These are phyloP conservation scores for Alternaria brassicicola DNA, from an alignment of 2,329 filamentous ascomycete species.

Conservation along the genomic window DNA sequence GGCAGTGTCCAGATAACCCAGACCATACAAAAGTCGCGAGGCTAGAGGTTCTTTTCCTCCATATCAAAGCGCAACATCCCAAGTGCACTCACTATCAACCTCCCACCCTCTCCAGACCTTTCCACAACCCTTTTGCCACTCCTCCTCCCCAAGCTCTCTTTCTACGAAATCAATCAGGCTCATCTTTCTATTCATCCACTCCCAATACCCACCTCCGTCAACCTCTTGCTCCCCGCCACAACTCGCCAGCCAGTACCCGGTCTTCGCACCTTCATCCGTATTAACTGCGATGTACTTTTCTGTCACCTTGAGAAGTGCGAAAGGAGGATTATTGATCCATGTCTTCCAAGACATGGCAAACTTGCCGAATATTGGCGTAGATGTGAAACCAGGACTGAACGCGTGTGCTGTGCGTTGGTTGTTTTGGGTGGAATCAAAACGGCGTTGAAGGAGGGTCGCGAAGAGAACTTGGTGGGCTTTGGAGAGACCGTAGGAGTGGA, in stretches of 20 bases:
- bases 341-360: constrained; percentile 13
- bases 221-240: constrained; percentile 5
- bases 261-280: constrained; percentile 21
- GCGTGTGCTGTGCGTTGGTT: constrained; percentile 10
- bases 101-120: constrained; percentile 20
- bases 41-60: neutral
- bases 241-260: constrained; percentile 19
- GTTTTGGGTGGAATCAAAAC: neutral
- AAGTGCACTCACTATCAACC: constrained; percentile 9
- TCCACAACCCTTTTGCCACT: neutral
- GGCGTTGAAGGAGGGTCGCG: constrained; percentile 11
- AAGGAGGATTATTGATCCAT: constrained; percentile 18
- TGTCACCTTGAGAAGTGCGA: constrained; percentile 13
- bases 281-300: constrained; percentile 14
- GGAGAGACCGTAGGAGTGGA: constrained; percentile 8
- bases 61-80: constrained; percentile 2
- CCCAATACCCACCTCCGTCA: constrained; percentile 18
- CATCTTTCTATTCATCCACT: constrained; percentile 9
- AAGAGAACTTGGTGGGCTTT: constrained; percentile 26
- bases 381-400: constrained; percentile 19
- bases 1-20: neutral
- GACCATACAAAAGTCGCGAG: neutral
- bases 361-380: constrained; percentile 18
- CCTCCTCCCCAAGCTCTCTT: constrained; percentile 2
- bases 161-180: constrained; percentile 18